Conservation (phyloP, 129 eudicot genomes). For the Artemisia tridentata region DNA sequence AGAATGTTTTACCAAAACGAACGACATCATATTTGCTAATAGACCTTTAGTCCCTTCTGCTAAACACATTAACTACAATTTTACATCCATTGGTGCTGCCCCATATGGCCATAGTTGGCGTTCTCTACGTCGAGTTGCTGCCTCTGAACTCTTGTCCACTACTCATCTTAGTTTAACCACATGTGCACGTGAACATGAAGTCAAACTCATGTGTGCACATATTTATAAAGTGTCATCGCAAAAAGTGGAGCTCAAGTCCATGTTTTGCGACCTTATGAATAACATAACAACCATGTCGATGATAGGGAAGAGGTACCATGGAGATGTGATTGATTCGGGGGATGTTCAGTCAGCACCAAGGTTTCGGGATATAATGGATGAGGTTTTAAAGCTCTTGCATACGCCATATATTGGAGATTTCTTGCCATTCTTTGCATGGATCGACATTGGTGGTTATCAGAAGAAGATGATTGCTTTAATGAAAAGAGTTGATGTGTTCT, state of each 20-base stretch:
- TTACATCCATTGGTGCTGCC: constrained; percentile 20
- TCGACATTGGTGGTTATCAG: constrained; percentile 28
- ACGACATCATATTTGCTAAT: constrained; percentile 44
- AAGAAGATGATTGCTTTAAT: constrained; percentile 31
- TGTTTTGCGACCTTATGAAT: constrained; percentile 22
- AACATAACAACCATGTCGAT: constrained; percentile 35
- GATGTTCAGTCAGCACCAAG: constrained; percentile 5
- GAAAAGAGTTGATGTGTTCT: constrained; percentile 34
- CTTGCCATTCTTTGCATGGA: constrained; percentile 39
- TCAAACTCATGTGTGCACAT: constrained; percentile 9
- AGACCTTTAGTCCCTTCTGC: constrained; percentile 20
- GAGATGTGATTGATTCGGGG: background rate
- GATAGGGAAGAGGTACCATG: constrained; percentile 36
- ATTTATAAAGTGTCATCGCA: background rate
- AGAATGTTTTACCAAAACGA: constrained; percentile 45
- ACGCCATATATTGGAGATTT: constrained; percentile 33
- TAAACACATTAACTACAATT: constrained; percentile 20
- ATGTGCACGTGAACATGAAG: constrained; percentile 33
- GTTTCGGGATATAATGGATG: constrained; percentile 18
- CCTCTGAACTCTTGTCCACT: constrained; percentile 24
- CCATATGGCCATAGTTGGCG: constrained; percentile 36
- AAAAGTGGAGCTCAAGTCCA: constrained; percentile 24
- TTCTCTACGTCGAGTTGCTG: constrained; percentile 24
- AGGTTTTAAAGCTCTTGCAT: constrained; percentile 24
- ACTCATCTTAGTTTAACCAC: constrained; percentile 17